Evolutionary conservation across 2,329 filamentous ascomycete genomes (phyloP), one percentile per base, ranked within the genome.

Genomic region (Thielaviopsis euricoi): DNA sequence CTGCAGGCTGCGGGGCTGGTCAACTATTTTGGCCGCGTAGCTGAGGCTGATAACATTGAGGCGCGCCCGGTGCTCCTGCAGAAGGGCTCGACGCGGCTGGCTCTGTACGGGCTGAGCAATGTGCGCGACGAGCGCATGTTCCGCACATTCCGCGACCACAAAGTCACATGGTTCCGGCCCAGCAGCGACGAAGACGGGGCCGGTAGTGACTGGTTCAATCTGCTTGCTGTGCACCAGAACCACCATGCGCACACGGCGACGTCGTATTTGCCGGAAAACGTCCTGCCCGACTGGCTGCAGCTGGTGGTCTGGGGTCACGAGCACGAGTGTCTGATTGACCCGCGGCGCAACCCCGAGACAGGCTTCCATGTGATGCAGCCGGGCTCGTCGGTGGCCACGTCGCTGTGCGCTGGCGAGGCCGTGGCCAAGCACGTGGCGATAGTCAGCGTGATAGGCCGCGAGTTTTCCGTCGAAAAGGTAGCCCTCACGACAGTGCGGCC

Each of bases 331-430:
- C 69, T 91, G 7, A 95, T 98, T 62, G 83, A 95, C 51, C 93
- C 93, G 0, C 74, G 75, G 1, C 76, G 82, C 52, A 98, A 97
- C 64, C 81, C 86, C 0, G 89, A 95, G 66, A 95, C 85, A 53
- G 86, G 85, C 0, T 98, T 98, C 64, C 83, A 93, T 64, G 91
- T 98, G 62, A 96, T 98, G 81, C 93, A 98, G 66, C 93, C 93
- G 0, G 93, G 93, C 0, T 98, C 93, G 0, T 97, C 93, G 0
- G 86, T 98, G 0, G 93, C 91, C 0, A 98, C 93, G 1, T 97
- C 93, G 0, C 74, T 98, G 0, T 83, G 93, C 9, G 85, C 87
- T 0, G 90, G 90, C 26, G 93, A 98, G 71, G 87, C 93, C 0
- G 88, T 89, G 1, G 76, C 88, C 7, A 98, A 98, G 67, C 87